phyloP scores from a whole-genome alignment of 2,329 filamentous ascomycete species.

The Pyricularia pennisetigena region DNA sequence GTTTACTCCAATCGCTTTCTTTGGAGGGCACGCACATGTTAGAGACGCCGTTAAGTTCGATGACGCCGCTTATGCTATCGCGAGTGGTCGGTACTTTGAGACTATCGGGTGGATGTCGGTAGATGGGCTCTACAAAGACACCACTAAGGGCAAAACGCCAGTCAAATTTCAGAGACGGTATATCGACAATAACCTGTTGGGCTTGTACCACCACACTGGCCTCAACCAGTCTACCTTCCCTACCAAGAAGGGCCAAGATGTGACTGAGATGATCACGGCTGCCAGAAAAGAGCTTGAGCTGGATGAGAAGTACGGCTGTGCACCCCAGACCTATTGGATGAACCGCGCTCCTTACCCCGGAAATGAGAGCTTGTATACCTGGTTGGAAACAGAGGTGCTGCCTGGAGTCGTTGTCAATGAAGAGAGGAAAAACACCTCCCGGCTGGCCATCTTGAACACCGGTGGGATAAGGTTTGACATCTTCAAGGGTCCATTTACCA shows the following conservation, averaged over 20 bases:
- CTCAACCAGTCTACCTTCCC: conserved; percentile 64
- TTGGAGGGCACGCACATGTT: conserved; percentile 85
- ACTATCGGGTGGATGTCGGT: conserved; percentile 92
- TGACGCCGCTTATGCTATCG: conserved; percentile 65
- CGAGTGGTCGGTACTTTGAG: conserved; percentile 88
- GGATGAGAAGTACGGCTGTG: conserved; percentile 71
- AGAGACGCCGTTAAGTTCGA: conserved; percentile 78
- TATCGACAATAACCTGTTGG: conserved; percentile 88
- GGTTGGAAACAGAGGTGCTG: conserved; percentile 67
- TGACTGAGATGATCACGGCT: conserved; percentile 57
- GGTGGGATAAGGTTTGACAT: conserved; percentile 93
- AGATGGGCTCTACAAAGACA: conserved; percentile 36
- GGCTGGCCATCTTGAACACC: conserved; percentile 74
- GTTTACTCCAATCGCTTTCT: conserved; percentile 81
- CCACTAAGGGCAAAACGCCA: conserved; percentile 17
- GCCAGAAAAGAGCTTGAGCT: conserved; percentile 63
- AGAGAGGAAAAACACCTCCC: conserved; percentile 48
- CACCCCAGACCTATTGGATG: conserved; percentile 74
- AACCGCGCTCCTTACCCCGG: conserved; percentile 65
- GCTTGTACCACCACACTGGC: conserved; percentile 70
- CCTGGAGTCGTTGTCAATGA: conserved; percentile 53
- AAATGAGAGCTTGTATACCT: conserved; percentile 68
- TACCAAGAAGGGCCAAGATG: conserved; percentile 63
- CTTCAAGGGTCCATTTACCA: conserved; percentile 83
- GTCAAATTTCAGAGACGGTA: conserved; percentile 68